Evolutionary conservation across 2,329 filamentous ascomycete genomes (phyloP).

Genomic region (Xenoacremonium recifei): DNA sequence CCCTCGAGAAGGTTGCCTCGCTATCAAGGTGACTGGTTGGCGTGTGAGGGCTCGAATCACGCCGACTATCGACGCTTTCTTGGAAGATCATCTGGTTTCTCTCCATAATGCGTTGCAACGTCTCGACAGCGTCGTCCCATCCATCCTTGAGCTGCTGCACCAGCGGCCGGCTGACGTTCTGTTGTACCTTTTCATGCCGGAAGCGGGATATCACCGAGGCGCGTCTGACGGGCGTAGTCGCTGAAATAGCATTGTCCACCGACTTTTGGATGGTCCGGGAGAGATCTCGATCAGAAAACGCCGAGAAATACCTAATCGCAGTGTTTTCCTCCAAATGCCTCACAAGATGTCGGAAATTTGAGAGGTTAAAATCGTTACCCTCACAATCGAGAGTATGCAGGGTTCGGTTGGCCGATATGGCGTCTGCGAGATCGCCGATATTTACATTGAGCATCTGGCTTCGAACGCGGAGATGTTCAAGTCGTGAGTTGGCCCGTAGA

Average conservation of each 20-base stretch:
- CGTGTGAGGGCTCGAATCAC: slow-evolving; percentile 13
- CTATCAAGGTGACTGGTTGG: slow-evolving; percentile 15
- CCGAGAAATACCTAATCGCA: slow-evolving; percentile 44
- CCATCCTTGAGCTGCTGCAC: slow-evolving; percentile 38
- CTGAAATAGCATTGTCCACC: slow-evolving; percentile 27
- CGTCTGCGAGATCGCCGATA: slow-evolving; percentile 50
- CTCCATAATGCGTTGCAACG: slow-evolving; percentile 33
- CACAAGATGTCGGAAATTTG: slow-evolving; percentile 47
- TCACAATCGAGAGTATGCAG: slow-evolving; percentile 54
- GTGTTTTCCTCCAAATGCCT: slow-evolving; percentile 42
- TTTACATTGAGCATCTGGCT: slow-evolving; percentile 56
- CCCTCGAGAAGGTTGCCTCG: slow-evolving; percentile 28
- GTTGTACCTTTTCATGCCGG: slow-evolving; percentile 29
- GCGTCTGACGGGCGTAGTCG: slow-evolving; percentile 26
- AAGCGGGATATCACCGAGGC: slow-evolving; percentile 35
- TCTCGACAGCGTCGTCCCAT: slow-evolving; percentile 36
- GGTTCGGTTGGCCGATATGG: slow-evolving; percentile 46
- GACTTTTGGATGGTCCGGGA: slow-evolving; percentile 33
- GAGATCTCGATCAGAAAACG: slow-evolving; percentile 38
- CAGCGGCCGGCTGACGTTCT: slow-evolving; percentile 29
- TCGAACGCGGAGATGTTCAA: slow-evolving; percentile 52
- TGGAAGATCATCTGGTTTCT: slow-evolving; percentile 32
- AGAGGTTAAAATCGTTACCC: slow-evolving; percentile 54
- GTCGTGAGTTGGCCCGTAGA: slow-evolving; percentile 41
- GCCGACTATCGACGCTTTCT: slow-evolving; percentile 24